Evolutionary conservation across 257 asterid species (phyloP).

Genomic region (Penstemon newberryi): DNA sequence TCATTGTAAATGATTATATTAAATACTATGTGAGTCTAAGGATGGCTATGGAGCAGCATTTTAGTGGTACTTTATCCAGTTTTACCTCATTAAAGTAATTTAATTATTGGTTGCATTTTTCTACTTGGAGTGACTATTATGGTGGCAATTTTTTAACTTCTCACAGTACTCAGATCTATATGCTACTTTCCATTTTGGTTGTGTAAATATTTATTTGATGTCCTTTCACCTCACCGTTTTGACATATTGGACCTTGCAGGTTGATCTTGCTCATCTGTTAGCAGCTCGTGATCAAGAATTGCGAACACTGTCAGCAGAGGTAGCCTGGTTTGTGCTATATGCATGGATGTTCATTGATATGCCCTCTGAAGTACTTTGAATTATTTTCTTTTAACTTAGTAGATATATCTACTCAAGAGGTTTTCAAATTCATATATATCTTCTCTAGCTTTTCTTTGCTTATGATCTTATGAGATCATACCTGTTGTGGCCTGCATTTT

Average conservation of each 20-base stretch:
- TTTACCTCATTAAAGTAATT: background rate
- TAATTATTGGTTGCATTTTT: background rate
- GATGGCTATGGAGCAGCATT: conserved; percentile 8
- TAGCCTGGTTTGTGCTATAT: conserved; percentile 33
- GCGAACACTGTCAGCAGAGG: conserved; percentile 96
- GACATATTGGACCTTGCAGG: conserved; percentile 53
- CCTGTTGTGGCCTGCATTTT: background rate
- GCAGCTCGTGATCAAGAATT: conserved; percentile 97
- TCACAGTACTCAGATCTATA: conserved; percentile 1
- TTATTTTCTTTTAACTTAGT: background rate
- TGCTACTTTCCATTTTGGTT: conserved; percentile 19
- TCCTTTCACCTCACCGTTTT: conserved; percentile 22
- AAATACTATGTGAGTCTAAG: conserved; percentile 1
- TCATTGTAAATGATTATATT: conserved; percentile 1
- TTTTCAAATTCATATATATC: background rate
- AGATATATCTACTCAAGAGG: background rate
- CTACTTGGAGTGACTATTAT: background rate
- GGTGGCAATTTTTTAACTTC: background rate
- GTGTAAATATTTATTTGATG: background rate
- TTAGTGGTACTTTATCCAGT: background rate
- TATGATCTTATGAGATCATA: background rate
- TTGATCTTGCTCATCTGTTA: conserved; percentile 91
- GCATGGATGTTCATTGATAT: conserved; percentile 2
- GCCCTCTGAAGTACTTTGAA: background rate
- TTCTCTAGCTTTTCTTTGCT: background rate